Evolutionary conservation across 2,329 filamentous ascomycete species (phyloP), one percentile per base, ranked within the genome.

Genomic region (Aureobasidium melanogenum): DNA sequence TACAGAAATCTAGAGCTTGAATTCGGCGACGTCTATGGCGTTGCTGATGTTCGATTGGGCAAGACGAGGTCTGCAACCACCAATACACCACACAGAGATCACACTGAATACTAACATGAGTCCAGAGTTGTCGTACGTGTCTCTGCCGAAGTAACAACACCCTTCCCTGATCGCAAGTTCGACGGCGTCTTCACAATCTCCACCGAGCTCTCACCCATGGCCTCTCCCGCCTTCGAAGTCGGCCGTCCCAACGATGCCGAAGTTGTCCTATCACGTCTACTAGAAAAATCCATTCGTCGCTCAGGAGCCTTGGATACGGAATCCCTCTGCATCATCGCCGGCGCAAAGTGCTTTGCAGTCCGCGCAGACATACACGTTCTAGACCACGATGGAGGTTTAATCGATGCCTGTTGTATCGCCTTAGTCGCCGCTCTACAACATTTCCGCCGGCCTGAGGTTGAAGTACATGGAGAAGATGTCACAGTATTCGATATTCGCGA

Each of bases 181-280:
- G 94, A 97, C 73, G 94, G 94, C 73, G 84, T 96, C 74, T 97
- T 97, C 79, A 91, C 87, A 67, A 97, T 97, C 71, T 83, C 87
- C 59, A 89, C 92, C 60, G 94, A 97, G 73, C 84, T 99, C 69
- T 91, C 88, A 64, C 91, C 93, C 52, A 95, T 97, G 87, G 88
- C 89, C 30, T 91, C 91, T 50, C 91, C 94, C 15, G 87, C 89
- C 36, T 96, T 96, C 75, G 92, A 97, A 74, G 84, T 88, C 67
- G 90, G 89, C 73, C 84, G 85, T 59, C 88, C 88, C 51, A 92
- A 88, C 64, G 89, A 95, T 68, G 83, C 88, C 61, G 94, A 97
- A 76, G 82, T 92, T 2, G 83, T 96, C 44, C 84, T 97, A 30
- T 91, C 92, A 10, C 87, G 93, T 36, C 83, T 94, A 44, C 86